Evolutionary conservation across 1,139 yeast species (phyloP), one percentile per base, ranked within the genome.

Genomic region (Candida sp.): DNA sequence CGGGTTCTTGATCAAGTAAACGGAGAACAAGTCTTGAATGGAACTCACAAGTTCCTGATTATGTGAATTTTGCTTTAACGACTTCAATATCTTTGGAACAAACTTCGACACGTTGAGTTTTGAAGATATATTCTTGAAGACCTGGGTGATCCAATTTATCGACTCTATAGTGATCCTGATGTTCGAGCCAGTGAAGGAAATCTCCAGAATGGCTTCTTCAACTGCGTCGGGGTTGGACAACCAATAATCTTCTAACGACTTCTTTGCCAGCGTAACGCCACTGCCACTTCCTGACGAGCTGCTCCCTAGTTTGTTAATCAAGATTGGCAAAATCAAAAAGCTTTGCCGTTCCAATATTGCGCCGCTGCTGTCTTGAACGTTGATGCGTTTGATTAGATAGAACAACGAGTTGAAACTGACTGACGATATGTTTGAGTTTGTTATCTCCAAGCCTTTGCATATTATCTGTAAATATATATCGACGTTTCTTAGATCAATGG

Each of bases 341-440:
- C 84, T 75, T 40, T 81, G 80, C 1, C 70, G 70, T 49, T 73
- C 74, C 43, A 92, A 73, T 1, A 80, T 72, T 11, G 56, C 47
- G 1, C 78, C 75, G 1, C 84, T 77, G 31, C 57, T 56, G 57
- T 88, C 86, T 69, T 90, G 97, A 67, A 86, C 83, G 48, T 89
- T 84, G 2, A 90, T 84, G 22, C 97, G 75, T 59, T 89, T 90
- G 30, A 90, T 82, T 45, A 91, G 70, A 63, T 91, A 94, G 53
- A 93, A 88, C 8, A 89, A 67, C 8, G 91, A 80, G 11, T 90
- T 84, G 63, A 90, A 89, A 2, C 88, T 80, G 38, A 75, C 61
- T 0, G 77, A 62, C 54, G 75, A 73, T 26, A 85, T 72, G n/a
- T 76, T 70, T 28, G 68, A 54, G 44, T 77, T 80, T 3, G 67